Conservation (phyloP, 306 rosid genomes). For the Quercus cerris region DNA sequence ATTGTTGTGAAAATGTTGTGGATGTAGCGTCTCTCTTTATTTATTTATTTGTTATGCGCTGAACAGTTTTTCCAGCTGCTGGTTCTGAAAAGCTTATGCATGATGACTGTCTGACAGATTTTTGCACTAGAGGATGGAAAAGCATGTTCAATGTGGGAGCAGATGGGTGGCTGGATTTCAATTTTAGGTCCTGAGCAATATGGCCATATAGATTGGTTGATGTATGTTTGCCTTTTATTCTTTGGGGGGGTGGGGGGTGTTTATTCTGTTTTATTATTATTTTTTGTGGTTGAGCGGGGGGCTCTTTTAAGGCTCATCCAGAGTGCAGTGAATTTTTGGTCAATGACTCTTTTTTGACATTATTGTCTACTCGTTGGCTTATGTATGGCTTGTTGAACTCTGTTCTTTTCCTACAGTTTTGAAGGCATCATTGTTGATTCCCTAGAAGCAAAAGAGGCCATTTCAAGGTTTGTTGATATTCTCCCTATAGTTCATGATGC, state of each 20-base stretch:
- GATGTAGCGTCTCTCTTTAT: background rate
- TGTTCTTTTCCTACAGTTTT: conserved; percentile 49
- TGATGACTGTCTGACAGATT: conserved; percentile 55
- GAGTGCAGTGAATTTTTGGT: background rate
- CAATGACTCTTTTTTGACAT: conserved; percentile 11
- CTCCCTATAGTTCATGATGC: conserved; percentile 7
- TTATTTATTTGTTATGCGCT: conserved; percentile 6
- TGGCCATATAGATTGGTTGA: conserved; percentile 77
- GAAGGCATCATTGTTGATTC: conserved; percentile 85
- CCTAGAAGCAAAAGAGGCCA: conserved; percentile 62
- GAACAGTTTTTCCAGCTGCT: conserved; percentile 18
- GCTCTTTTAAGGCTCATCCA: background rate
- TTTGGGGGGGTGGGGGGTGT: background rate
- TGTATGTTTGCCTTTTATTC: conserved; percentile 49
- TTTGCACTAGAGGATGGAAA: conserved; percentile 69
- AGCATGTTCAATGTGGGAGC: conserved; percentile 72
- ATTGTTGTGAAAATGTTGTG: no score
- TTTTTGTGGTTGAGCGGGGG: background rate
- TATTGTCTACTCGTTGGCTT: background rate
- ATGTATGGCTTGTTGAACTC: conserved; percentile 17
- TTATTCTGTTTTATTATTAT: background rate
- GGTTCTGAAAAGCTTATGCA: conserved; percentile 28
- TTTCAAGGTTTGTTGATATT: conserved; percentile 68
- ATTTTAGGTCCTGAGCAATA: conserved; percentile 46
- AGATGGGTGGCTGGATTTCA: conserved; percentile 53